Conservation (phyloP, 495 filamentous ascomycete species). For the Xanthoparmelia taractica region DNA sequence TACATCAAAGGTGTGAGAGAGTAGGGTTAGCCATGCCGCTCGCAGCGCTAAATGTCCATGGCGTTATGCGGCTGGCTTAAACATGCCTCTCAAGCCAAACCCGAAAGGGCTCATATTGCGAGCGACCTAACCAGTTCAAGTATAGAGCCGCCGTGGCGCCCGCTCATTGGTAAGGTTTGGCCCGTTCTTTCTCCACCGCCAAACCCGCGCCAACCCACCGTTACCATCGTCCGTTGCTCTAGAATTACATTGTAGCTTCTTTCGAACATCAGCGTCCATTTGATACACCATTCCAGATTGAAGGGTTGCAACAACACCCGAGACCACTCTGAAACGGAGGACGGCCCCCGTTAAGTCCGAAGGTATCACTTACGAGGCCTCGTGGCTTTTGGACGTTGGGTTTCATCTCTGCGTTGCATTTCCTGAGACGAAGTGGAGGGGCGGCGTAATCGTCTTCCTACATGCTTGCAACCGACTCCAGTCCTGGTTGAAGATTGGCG, state of each 20-base stretch:
- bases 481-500: too few species aligned
- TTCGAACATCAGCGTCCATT: background rate
- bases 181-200: background rate
- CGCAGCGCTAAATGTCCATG: background rate
- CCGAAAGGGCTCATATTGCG: background rate
- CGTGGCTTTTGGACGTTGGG: background rate
- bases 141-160: background rate
- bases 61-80: background rate
- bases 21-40: background rate
- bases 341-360: background rate
- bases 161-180: background rate
- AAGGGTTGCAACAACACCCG: background rate
- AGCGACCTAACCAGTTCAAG: background rate
- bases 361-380: background rate
- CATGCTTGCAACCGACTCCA: too few species aligned
- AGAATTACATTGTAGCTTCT: background rate
- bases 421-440: background rate
- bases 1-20: too few species aligned
- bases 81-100: background rate
- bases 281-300: background rate
- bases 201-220: background rate
- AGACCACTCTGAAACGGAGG: background rate
- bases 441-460: background rate
- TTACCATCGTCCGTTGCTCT: background rate
- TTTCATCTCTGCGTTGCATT: background rate